These are phyloP conservation scores for Blastocystis sp. DNA, from an alignment of 352 stramenopile genomes.

Conservation along the genomic window DNA sequence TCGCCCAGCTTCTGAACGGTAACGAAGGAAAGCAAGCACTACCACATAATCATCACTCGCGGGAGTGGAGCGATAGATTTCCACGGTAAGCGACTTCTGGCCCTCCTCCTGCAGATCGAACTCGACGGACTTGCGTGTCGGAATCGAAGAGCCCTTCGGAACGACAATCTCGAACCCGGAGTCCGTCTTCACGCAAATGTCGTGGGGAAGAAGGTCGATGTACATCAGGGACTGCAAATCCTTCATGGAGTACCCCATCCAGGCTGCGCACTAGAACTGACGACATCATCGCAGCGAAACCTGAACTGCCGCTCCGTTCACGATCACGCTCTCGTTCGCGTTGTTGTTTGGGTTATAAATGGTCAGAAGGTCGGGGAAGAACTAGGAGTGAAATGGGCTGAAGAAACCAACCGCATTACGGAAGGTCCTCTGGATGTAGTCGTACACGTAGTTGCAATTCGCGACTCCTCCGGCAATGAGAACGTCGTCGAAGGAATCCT, in stretches of 20 bases:
- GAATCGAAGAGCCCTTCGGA: conserved; percentile 40
- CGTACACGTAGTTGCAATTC: conserved; percentile 69
- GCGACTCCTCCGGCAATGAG: conserved; percentile 40
- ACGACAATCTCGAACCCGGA: conserved; percentile 32
- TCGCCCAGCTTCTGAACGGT: conserved; percentile 13
- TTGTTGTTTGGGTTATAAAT: conserved; percentile 71
- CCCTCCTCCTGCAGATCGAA: conserved; percentile 22
- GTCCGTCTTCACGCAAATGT: conserved; percentile 52
- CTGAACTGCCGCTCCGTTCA: conserved; percentile 59
- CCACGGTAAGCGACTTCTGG: conserved; percentile 15
- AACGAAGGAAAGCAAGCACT: not conserved
- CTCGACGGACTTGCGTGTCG: conserved; percentile 4
- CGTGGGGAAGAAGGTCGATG: conserved; percentile 66
- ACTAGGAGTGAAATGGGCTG: not conserved
- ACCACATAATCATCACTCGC: conserved; percentile 24
- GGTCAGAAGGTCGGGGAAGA: conserved; percentile 59
- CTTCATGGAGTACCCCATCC: conserved; percentile 13
- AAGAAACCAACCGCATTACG: not conserved
- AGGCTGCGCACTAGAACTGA: conserved; percentile 33
- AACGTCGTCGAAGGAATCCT: conserved; percentile 55
- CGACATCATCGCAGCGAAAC: not conserved
- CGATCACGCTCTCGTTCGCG: conserved; percentile 35
- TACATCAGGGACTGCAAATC: conserved; percentile 46
- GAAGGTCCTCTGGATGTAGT: conserved; percentile 56
- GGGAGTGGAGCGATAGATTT: conserved; percentile 1